These are phyloP conservation scores for Phialophora macrospora DNA, from an alignment of 2,329 filamentous ascomycete genomes.

Conservation along the genomic window DNA sequence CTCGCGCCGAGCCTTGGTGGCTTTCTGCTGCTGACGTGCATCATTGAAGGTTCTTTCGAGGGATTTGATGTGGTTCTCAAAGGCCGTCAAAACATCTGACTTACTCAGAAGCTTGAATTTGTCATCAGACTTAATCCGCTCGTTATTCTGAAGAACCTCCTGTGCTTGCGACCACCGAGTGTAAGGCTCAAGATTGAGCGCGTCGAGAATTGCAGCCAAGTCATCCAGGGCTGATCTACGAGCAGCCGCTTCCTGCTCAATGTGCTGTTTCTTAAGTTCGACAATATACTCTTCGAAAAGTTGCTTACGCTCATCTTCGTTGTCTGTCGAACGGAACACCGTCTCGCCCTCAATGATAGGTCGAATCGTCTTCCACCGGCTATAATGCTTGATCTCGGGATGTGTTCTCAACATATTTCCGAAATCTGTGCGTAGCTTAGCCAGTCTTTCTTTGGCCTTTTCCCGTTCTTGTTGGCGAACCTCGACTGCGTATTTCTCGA, in stretches of 20 bases:
- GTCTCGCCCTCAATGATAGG: slow-evolving; percentile 94
- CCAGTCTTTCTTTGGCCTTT: slow-evolving; percentile 86
- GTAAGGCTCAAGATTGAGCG: slow-evolving; percentile 85
- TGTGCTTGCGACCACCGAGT: slow-evolving; percentile 94
- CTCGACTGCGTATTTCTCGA: slow-evolving; percentile 93
- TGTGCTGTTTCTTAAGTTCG: slow-evolving; percentile 78
- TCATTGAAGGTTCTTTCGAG: slow-evolving; percentile 93
- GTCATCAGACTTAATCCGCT: slow-evolving; percentile 77
- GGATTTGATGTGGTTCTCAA: slow-evolving; percentile 92
- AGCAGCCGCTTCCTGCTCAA: slow-evolving; percentile 72
- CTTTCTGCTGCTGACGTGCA: slow-evolving; percentile 83
- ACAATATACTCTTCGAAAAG: slow-evolving; percentile 93
- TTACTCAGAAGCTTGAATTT: slow-evolving; percentile 86
- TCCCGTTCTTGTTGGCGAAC: slow-evolving; percentile 91
- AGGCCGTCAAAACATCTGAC: slow-evolving; percentile 87
- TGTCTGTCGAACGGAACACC: slow-evolving; percentile 87
- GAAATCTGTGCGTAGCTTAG: slow-evolving; percentile 92
- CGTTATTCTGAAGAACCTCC: slow-evolving; percentile 75
- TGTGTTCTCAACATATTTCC: slow-evolving; percentile 94
- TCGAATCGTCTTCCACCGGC: slow-evolving; percentile 92
- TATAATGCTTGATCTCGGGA: slow-evolving; percentile 96
- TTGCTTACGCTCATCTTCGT: slow-evolving; percentile 84
- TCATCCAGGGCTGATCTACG: slow-evolving; percentile 85
- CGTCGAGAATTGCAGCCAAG: slow-evolving; percentile 75
- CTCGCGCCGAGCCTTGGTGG: slow-evolving; percentile 76